Evolutionary conservation across 1,284 basidiomycete genomes (phyloP).

Genomic region (Cryptococcus floricola): DNA sequence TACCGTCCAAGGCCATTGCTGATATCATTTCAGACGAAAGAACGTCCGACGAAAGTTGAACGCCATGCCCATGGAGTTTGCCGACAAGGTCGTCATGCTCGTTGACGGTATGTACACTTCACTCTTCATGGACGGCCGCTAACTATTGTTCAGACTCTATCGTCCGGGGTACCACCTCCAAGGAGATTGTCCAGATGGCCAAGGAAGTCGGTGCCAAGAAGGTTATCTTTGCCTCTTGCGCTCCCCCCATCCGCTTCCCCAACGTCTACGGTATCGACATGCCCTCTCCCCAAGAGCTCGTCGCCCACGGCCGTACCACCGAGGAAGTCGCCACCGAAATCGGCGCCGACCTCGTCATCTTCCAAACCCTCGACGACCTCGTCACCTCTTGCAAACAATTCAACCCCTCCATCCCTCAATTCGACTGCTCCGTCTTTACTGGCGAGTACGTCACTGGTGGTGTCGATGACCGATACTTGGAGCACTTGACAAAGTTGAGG

Average conservation of each 20-base stretch:
- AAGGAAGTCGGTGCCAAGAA: slow-evolving; percentile 98
- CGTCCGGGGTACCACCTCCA: slow-evolving; percentile 96
- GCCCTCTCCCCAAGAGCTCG: slow-evolving; percentile 91
- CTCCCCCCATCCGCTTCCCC: slow-evolving; percentile 87
- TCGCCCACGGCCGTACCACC: slow-evolving; percentile 76
- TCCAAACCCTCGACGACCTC: slow-evolving; percentile 91
- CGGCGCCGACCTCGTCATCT: slow-evolving; percentile 95
- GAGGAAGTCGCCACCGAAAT: slow-evolving; percentile 77
- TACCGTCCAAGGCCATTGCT: neutral
- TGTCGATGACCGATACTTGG: slow-evolving; percentile 82
- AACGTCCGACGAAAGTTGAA: slow-evolving; percentile 96
- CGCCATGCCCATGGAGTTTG: slow-evolving; percentile 99
- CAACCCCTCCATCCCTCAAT: slow-evolving; percentile 72
- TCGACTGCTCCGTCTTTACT: slow-evolving; percentile 98
- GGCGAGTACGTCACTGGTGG: slow-evolving; percentile 96
- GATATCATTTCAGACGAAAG: slow-evolving; percentile 61
- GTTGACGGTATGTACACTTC: slow-evolving; percentile 71
- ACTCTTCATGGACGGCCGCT: slow-evolving; percentile 1
- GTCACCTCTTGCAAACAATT: slow-evolving; percentile 81
- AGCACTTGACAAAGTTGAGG: slow-evolving; percentile 69
- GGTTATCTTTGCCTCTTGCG: slow-evolving; percentile 94
- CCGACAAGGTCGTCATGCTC: slow-evolving; percentile 84
- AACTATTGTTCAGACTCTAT: slow-evolving; percentile 71
- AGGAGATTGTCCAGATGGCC: slow-evolving; percentile 99
- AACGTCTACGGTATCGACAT: slow-evolving; percentile 99